Conservation (phyloP, 768 basidiomycete species). For the Pluteus cervinus region DNA sequence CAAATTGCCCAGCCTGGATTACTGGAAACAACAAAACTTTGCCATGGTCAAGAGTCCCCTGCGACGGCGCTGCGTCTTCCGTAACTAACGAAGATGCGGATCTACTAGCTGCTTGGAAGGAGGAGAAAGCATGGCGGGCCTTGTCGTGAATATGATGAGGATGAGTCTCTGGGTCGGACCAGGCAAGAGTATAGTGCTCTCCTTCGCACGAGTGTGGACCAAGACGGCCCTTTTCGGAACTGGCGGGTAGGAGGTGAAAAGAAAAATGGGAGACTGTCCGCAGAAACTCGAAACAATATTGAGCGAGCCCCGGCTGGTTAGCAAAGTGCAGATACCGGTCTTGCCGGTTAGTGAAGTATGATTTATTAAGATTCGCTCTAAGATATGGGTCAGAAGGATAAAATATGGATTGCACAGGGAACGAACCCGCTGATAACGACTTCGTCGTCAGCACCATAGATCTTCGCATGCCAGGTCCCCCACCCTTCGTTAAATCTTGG, state of each 20-base stretch:
- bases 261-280: constrained; percentile 66
- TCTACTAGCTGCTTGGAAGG: constrained; percentile 52
- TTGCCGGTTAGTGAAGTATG: constrained; percentile 93
- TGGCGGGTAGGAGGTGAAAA: constrained; percentile 40
- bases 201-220: constrained; percentile 25
- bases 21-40: constrained; percentile 57
- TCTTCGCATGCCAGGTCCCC: constrained; percentile 98
- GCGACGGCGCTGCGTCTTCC: constrained; percentile 3
- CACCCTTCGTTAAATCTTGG: constrained; percentile 96
- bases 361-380: constrained; percentile 89
- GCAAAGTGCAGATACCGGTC: constrained; percentile 86
- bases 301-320: constrained; percentile 54
- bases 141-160: constrained; percentile 65
- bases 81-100: too few relatives aligned
- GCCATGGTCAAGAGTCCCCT: constrained; percentile 2
- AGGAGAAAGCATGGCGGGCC: constrained; percentile 47
- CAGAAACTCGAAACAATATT: constrained; percentile 82
- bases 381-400: background rate
- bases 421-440: constrained; percentile 88
- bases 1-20: constrained; percentile 86
- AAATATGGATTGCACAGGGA: background rate
- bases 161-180: constrained; percentile 60
- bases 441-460: constrained; percentile 91
- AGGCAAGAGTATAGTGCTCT: constrained; percentile 49
- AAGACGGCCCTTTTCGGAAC: background rate